A percentile compares a stretch with the other conserved stretches of the same genome.
phyloP scores from a whole-genome alignment of 164 flowering plant genomes.

The Vitis labrusca region DNA sequence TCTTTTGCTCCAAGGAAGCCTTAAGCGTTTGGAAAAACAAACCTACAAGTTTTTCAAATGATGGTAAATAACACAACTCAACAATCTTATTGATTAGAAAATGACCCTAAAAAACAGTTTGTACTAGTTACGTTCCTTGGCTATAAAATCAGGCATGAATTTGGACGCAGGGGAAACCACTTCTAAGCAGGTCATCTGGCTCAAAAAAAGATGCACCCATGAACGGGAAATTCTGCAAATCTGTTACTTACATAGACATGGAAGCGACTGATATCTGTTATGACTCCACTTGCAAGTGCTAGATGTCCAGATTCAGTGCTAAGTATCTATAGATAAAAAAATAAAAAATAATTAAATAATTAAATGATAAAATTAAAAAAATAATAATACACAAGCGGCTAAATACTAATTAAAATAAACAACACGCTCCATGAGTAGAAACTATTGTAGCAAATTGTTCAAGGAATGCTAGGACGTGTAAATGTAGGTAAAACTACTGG shows the following conservation, averaged over 20 bases:
- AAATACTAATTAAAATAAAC: background rate
- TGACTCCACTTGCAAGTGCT: constrained; percentile 70
- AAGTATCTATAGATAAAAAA: constrained; percentile 50
- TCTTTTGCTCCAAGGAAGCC: constrained; percentile 65
- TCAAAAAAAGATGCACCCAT: background rate
- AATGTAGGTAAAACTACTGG: too few species aligned
- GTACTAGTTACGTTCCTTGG: background rate
- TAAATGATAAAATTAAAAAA: background rate
- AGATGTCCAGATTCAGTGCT: constrained; percentile 56
- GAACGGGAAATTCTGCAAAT: background rate
- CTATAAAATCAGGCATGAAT: background rate
- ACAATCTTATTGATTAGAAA: background rate
- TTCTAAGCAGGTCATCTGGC: background rate
- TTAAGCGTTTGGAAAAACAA: constrained; percentile 69
- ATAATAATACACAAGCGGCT: background rate
- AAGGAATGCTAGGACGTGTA: too few species aligned
- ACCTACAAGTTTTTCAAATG: constrained; percentile 41
- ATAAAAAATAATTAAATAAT: constrained; percentile 12
- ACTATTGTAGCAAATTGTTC: background rate
- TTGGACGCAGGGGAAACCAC: background rate
- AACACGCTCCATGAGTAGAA: background rate
- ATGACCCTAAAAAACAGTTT: background rate
- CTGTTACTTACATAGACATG: constrained; percentile 72
- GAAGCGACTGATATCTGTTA: constrained; percentile 59
- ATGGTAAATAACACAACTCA: background rate